phyloP scores from a whole-genome alignment of 2,329 filamentous ascomycete species.

The Fusarium acutatum region DNA sequence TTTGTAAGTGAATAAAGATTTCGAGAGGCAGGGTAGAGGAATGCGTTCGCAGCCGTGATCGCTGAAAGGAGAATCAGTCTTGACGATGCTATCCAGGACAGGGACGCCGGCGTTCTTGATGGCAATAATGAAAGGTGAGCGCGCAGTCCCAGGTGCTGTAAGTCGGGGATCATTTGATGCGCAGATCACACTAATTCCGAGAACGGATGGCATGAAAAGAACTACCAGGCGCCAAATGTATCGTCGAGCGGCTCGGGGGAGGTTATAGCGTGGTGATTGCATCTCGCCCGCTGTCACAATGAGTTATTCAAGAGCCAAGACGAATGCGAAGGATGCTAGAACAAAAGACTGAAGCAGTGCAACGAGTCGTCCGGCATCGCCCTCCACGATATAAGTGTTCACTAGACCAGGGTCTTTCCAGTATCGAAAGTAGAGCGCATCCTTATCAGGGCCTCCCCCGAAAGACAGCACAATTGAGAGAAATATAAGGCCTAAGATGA shows the following conservation, averaged over 20 bases:
- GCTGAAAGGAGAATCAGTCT: neutral
- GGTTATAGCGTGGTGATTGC: conserved; percentile 40
- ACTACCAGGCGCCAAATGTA: conserved; percentile 48
- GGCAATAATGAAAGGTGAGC: neutral
- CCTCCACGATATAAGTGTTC: neutral
- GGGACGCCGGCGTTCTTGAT: neutral
- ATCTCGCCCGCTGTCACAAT: conserved; percentile 44
- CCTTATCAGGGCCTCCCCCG: neutral
- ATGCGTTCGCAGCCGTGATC: neutral
- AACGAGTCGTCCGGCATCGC: neutral
- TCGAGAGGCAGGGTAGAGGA: neutral
- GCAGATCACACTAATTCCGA: neutral
- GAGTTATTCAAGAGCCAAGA: conserved; percentile 39
- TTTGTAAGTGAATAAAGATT: neutral
- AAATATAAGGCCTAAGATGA: neutral
- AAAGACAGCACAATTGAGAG: neutral
- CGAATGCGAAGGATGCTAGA: conserved; percentile 22
- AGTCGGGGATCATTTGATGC: neutral
- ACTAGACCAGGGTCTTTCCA: neutral
- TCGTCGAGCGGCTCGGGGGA: conserved; percentile 35
- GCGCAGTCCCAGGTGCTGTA: neutral
- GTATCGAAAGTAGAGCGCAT: neutral
- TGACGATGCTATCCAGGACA: neutral
- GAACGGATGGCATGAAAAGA: conserved; percentile 48
- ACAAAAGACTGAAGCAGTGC: conserved; percentile 59